phyloP scores from a whole-genome alignment of 768 basidiomycete species.

The Thelephora ganbajun region DNA sequence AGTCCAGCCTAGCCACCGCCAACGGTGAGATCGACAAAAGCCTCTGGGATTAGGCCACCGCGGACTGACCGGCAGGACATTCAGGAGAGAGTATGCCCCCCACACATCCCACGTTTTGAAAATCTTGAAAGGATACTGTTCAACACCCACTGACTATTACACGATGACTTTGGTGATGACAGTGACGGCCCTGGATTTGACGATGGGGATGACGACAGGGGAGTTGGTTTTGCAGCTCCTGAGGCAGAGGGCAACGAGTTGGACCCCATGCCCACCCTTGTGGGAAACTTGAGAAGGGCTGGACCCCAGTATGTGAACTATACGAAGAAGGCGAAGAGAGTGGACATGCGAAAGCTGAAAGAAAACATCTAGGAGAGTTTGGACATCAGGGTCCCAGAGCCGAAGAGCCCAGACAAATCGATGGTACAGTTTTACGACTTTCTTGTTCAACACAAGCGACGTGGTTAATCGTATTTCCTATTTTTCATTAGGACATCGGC shows the following conservation, averaged over 20 bases:
- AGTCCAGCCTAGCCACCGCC: conserved; percentile 37
- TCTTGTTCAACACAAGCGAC: conserved; percentile 32
- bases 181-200: conserved; percentile 51
- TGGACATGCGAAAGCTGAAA: too few relatives aligned
- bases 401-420: conserved; percentile 97
- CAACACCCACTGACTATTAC: conserved; percentile 95
- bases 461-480: conserved; percentile 21
- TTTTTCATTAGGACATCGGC: conserved; percentile 8
- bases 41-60: conserved; percentile 94
- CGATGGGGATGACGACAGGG: conserved; percentile 50
- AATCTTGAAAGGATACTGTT: conserved; percentile 42
- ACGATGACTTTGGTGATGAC: conserved; percentile 82
- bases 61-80: conserved; percentile 57
- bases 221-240: conserved; percentile 17
- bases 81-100: conserved; percentile 34
- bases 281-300: conserved; percentile 61
- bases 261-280: conserved; percentile 75
- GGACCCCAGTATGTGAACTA: conserved; percentile 86
- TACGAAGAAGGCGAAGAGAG: conserved; percentile 89
- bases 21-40: conserved; percentile 91
- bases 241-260: conserved; percentile 61
- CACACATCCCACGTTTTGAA: background rate
- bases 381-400: conserved; percentile 88
- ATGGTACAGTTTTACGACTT: too few relatives aligned
- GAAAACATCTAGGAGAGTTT: too few relatives aligned